Evolutionary conservation across 2,329 filamentous ascomycete species (phyloP).

Genomic region (Botrytis tulipae): DNA sequence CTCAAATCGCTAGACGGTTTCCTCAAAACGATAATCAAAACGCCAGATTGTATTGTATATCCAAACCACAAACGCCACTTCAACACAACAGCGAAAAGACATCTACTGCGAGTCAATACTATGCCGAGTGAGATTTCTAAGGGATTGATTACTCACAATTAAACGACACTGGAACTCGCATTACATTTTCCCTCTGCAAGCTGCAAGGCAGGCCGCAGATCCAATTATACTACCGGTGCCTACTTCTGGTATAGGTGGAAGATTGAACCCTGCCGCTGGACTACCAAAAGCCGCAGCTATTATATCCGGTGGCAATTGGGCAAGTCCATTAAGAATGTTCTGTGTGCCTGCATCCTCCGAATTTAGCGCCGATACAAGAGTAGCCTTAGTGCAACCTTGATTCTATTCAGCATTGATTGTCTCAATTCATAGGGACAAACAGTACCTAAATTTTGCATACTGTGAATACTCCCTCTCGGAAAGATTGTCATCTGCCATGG

Average conservation of each 20-base stretch:
- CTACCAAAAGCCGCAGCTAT: slow-evolving; percentile 46
- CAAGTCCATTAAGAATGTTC: slow-evolving; percentile 47
- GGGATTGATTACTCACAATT: not conserved
- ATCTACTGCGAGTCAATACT: not conserved
- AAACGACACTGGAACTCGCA: not conserved
- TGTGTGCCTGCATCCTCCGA: slow-evolving; percentile 50
- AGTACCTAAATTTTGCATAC: slow-evolving; percentile 50
- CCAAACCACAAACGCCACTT: not conserved
- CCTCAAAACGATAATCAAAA: not conserved
- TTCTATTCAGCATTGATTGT: not conserved
- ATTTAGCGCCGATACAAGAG: slow-evolving; percentile 50
- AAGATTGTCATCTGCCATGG: slow-evolving; percentile 51
- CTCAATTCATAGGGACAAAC: not conserved
- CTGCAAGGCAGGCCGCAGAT: slow-evolving; percentile 41
- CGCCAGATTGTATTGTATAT: not conserved
- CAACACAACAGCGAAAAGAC: not conserved
- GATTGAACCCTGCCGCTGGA: slow-evolving; percentile 15
- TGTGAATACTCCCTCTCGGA: slow-evolving; percentile 47
- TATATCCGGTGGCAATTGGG: slow-evolving; percentile 43
- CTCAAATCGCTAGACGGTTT: not conserved
- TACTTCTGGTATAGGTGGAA: slow-evolving; percentile 38
- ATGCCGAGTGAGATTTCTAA: not conserved
- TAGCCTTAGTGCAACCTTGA: slow-evolving; percentile 48
- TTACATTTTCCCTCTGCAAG: slow-evolving; percentile 20
- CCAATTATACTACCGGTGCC: slow-evolving; percentile 45